A percentile compares a stretch with the other conserved stretches of the same genome.
These are phyloP conservation scores for Diaporthe sp. DNA, from an alignment of 2,329 filamentous ascomycete genomes.

Conservation along the genomic window DNA sequence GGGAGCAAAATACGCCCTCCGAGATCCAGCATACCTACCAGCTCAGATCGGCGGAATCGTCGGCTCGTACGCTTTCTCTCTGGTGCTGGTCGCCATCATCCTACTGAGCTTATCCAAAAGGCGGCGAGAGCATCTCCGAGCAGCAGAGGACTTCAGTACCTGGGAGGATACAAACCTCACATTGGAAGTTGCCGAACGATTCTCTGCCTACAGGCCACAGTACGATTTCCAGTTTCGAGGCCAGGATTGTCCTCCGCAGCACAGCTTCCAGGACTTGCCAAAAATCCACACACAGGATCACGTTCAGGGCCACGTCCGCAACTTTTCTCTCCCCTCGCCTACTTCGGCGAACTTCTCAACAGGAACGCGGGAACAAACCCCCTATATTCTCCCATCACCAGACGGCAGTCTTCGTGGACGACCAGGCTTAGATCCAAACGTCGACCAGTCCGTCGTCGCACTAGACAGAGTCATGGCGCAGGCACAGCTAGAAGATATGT, in stretches of 20 bases:
- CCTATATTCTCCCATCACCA: conserved; percentile 63
- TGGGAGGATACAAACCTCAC: conserved; percentile 58
- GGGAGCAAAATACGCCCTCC: conserved; percentile 69
- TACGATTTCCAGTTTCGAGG: conserved; percentile 44
- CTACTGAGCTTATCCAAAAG: conserved; percentile 72
- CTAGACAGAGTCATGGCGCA: conserved; percentile 82
- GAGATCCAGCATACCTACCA: conserved; percentile 77
- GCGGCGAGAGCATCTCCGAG: conserved; percentile 65
- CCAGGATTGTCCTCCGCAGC: conserved; percentile 36
- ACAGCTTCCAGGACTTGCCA: conserved; percentile 48
- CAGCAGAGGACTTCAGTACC: conserved; percentile 65
- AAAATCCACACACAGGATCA: conserved; percentile 54
- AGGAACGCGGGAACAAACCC: conserved; percentile 43
- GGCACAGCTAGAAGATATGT: conserved; percentile 89
- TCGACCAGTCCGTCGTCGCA: conserved; percentile 83
- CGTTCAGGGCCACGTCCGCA: conserved; percentile 55
- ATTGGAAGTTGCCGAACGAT: conserved; percentile 41
- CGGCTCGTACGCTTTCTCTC: conserved; percentile 83
- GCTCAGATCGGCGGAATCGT: conserved; percentile 87
- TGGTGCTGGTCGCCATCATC: conserved; percentile 79
- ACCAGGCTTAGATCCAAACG: conserved; percentile 75
- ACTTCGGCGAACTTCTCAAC: conserved; percentile 50
- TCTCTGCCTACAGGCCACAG: conserved; percentile 47
- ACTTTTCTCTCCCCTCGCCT: conserved; percentile 67
- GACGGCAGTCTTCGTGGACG: conserved; percentile 62